These are phyloP conservation scores for Alternaria sp. DNA, from an alignment of 2,329 filamentous ascomycete species.

Conservation along the genomic window DNA sequence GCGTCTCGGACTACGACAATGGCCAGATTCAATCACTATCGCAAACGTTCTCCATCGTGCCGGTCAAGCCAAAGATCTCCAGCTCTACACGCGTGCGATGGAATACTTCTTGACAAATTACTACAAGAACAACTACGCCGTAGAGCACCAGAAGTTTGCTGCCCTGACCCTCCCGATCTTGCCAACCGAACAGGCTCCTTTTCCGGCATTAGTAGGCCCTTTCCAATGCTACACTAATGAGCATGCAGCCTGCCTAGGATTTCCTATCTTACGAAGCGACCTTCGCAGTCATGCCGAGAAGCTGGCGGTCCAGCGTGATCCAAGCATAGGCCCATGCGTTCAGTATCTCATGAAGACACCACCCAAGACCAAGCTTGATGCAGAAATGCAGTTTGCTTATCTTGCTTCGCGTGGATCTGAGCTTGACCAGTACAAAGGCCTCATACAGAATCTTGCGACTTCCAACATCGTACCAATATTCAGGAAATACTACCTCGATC, in stretches of 20 bases:
- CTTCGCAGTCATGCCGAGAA: constrained; percentile 83
- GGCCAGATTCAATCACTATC: constrained; percentile 77
- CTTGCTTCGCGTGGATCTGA: constrained; percentile 81
- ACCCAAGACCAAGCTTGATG: constrained; percentile 72
- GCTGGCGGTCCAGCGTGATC: constrained; percentile 86
- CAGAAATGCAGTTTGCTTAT: constrained; percentile 80
- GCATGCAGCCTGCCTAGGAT: constrained; percentile 78
- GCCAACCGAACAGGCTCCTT: constrained; percentile 73
- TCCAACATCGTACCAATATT: constrained; percentile 52
- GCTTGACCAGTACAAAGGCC: constrained; percentile 59
- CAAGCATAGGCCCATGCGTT: constrained; percentile 79
- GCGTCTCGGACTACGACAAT: constrained; percentile 75
- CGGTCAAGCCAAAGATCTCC: constrained; percentile 60
- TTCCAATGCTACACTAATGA: constrained; percentile 84
- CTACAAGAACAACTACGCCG: constrained; percentile 76
- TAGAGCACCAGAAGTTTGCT: constrained; percentile 65
- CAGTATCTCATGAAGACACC: constrained; percentile 76
- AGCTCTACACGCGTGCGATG: constrained; percentile 74
- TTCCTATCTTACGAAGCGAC: constrained; percentile 77
- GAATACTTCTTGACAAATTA: constrained; percentile 85
- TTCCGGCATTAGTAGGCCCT: constrained; percentile 73
- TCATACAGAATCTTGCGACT: constrained; percentile 38
- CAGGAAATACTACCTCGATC: constrained; percentile 46
- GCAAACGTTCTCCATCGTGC: constrained; percentile 77
- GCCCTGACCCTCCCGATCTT: constrained; percentile 60